Conservation (phyloP, 2,329 filamentous ascomycete genomes). For the Ophiostoma sp. region DNA sequence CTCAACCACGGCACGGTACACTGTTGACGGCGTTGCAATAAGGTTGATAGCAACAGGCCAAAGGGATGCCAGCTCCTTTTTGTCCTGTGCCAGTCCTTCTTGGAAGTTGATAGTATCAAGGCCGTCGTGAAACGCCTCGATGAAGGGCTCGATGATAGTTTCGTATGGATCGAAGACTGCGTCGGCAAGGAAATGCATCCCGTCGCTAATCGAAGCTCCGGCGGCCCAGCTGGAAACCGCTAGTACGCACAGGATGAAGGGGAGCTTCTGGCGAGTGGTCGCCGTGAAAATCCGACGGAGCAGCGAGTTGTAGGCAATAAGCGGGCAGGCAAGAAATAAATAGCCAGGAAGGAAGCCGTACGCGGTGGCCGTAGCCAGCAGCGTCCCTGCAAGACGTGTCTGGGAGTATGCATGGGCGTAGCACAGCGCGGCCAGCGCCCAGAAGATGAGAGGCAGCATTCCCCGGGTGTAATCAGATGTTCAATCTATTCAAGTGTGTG, state of each 20-base stretch:
- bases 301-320: neutral
- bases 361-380: neutral
- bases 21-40: neutral
- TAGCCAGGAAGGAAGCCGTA: constrained; percentile 14
- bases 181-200: neutral
- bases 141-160: constrained; percentile 17
- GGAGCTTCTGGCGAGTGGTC: too few relatives aligned
- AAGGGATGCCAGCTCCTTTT: neutral
- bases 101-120: constrained; percentile 5
- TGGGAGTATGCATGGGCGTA: neutral
- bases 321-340: constrained; percentile 1
- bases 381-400: neutral
- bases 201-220: neutral
- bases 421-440: neutral
- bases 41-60: neutral
- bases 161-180: constrained; percentile 6
- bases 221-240: neutral
- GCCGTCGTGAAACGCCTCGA: constrained; percentile 16
- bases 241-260: neutral
- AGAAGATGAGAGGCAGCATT: neutral
- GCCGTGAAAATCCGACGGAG: neutral
- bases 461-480: too few relatives aligned
- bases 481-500: neutral
- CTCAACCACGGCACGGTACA: neutral
- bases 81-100: constrained; percentile 8